Percentiles rank a stretch among this genome's conserved stretches.
Evolutionary conservation across 345 rosid species (phyloP).

Genomic region (Lepidium didymum): DNA sequence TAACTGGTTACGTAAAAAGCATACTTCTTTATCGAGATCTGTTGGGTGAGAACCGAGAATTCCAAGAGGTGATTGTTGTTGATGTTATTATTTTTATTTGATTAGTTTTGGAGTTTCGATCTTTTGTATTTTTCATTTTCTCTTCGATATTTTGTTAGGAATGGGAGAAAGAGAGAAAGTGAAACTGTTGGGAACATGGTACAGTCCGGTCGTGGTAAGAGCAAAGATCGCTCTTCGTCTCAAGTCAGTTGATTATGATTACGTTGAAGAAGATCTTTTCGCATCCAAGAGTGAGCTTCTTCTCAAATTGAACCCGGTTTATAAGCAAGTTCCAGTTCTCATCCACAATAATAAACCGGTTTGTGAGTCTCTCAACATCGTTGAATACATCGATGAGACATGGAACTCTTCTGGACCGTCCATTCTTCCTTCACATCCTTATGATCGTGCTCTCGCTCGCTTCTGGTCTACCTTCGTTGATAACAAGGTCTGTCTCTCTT

Average conservation of each 20-base stretch:
- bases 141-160: too few species aligned
- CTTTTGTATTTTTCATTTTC: too few species aligned
- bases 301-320: conserved; percentile 30
- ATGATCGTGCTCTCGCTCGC: conserved; percentile 57
- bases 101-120: too few species aligned
- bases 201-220: conserved; percentile 27
- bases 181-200: conserved; percentile 32
- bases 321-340: conserved; percentile 39
- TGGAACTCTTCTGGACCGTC: conserved; percentile 48
- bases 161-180: conserved; percentile 22
- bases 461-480: conserved; percentile 66
- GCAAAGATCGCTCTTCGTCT: conserved; percentile 32
- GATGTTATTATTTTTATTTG: too few species aligned
- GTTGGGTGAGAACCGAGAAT: too few species aligned
- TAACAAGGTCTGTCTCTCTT: conserved; percentile 35
- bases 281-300: conserved; percentile 32
- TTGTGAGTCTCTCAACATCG: conserved; percentile 18
- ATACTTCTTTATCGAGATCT: too few species aligned
- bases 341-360: conserved; percentile 28
- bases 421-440: conserved; percentile 52
- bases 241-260: conserved; percentile 26
- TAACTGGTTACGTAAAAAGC: too few species aligned
- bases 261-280: conserved; percentile 24
- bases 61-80: too few species aligned
- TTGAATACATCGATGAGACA: conserved; percentile 46